Evolutionary conservation across 1,284 basidiomycete species (phyloP).

Genomic region (Dichomitus squalens): DNA sequence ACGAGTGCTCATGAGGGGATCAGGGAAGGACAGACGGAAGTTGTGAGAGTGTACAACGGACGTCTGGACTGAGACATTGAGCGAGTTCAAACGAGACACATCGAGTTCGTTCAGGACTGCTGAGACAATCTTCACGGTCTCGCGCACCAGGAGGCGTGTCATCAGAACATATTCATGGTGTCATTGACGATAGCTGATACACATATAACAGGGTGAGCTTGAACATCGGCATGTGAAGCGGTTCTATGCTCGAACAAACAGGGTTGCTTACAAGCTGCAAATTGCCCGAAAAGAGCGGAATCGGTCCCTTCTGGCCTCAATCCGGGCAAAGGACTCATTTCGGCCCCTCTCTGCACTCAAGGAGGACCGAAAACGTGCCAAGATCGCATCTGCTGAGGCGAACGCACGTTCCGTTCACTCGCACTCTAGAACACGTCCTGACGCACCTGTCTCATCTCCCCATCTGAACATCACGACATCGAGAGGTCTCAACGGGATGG

Average conservation of each 20-base stretch:
- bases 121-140: no score
- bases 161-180: no score
- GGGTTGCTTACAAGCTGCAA: slow-evolving; percentile 26
- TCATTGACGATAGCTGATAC: no score
- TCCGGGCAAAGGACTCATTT: slow-evolving; percentile 29
- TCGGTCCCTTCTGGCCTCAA: background rate
- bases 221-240: slow-evolving; percentile 38
- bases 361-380: background rate
- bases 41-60: slow-evolving; percentile 65
- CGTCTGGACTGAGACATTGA: slow-evolving; percentile 42
- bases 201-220: slow-evolving; percentile 39
- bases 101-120: no score
- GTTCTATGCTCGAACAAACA: slow-evolving; percentile 37
- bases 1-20: slow-evolving; percentile 72
- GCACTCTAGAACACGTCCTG: background rate
- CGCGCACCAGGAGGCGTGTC: no score
- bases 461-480: background rate
- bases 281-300: slow-evolving; percentile 23
- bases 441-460: background rate
- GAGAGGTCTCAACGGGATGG: background rate
- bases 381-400: background rate
- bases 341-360: slow-evolving; percentile 11
- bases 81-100: slow-evolving; percentile 64
- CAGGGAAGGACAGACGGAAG: slow-evolving; percentile 75
- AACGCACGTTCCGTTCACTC: no score